Conservation (phyloP, 1,284 basidiomycete species). For the Sporisorium reilianum region DNA sequence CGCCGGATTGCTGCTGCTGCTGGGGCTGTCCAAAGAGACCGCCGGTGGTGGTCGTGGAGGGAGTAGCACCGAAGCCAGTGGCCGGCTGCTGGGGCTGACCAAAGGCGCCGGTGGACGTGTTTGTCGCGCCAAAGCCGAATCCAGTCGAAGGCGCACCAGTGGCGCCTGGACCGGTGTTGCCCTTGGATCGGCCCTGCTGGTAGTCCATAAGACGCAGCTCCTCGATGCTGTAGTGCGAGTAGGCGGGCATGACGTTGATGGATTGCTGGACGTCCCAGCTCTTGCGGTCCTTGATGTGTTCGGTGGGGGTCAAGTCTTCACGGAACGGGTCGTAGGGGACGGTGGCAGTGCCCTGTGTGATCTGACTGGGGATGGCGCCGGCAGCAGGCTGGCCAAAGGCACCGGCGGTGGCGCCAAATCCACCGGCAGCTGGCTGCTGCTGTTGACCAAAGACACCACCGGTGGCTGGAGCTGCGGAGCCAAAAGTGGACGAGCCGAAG, state of each 20-base stretch:
- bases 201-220: conserved; percentile 63
- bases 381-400: conserved; percentile 42
- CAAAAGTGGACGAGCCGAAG: conserved; percentile 52
- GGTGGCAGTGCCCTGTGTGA: conserved; percentile 59
- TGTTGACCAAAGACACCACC: conserved; percentile 56
- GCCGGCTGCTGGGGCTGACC: conserved; percentile 56
- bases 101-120: conserved; percentile 33
- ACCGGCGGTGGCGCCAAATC: conserved; percentile 42
- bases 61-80: conserved; percentile 50
- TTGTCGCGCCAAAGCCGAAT: conserved; percentile 54
- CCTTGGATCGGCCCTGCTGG: conserved; percentile 57
- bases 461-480: conserved; percentile 17
- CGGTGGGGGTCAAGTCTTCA: conserved; percentile 58
- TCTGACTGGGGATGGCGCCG: conserved; percentile 32
- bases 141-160: conserved; percentile 39
- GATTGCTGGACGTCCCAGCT: conserved; percentile 62
- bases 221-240: conserved; percentile 56
- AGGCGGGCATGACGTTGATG: conserved; percentile 60
- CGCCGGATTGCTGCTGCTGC: conserved; percentile 57
- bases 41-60: conserved; percentile 22
- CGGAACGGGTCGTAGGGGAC: conserved; percentile 59
- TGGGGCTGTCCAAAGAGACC: conserved; percentile 59
- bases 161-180: conserved; percentile 54
- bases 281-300: conserved; percentile 60
- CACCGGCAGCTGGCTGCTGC: conserved; percentile 43